phyloP scores from a whole-genome alignment of 352 stramenopile species.

The Pythium vanterpoolii region DNA sequence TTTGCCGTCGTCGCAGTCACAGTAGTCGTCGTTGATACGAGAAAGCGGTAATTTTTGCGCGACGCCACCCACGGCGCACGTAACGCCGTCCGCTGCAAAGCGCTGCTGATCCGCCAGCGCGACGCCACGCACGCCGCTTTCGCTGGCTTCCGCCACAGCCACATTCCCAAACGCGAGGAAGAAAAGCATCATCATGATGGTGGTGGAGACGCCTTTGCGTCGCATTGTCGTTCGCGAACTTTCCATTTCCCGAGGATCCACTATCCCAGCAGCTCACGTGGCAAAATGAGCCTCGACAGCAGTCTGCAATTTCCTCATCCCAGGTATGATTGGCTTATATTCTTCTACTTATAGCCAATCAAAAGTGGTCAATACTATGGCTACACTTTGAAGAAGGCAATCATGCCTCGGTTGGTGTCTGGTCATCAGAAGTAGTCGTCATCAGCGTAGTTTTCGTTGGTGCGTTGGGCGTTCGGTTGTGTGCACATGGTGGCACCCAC shows the following conservation, averaged over 20 bases:
- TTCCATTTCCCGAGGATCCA: neutral
- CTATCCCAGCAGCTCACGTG: constrained; percentile 11
- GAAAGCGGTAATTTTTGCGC: constrained; percentile 44
- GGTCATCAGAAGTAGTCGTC: constrained; percentile 9
- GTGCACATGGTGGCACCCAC: constrained; percentile 64
- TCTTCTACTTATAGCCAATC: constrained; percentile 2
- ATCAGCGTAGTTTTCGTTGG: constrained; percentile 10
- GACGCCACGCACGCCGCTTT: constrained; percentile 38
- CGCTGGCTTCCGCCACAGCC: neutral
- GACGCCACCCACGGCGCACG: constrained; percentile 19
- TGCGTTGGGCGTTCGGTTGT: constrained; percentile 34
- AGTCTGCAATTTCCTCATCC: neutral
- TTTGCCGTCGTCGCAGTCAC: constrained; percentile 89
- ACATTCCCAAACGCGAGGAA: neutral
- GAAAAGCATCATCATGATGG: neutral
- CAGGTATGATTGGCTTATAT: constrained; percentile 17
- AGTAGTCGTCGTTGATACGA: constrained; percentile 93
- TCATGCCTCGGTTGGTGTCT: neutral
- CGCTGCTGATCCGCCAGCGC: constrained; percentile 35
- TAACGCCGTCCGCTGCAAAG: constrained; percentile 16
- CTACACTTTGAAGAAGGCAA: constrained; percentile 1
- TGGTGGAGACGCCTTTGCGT: neutral
- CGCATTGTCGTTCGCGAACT: constrained; percentile 6
- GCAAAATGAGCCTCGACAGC: constrained; percentile 1
- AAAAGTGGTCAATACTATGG: neutral